Base-by-base conservation (phyloP, 495 filamentous ascomycete species). In the Xylaria bambusicola region DNA sequence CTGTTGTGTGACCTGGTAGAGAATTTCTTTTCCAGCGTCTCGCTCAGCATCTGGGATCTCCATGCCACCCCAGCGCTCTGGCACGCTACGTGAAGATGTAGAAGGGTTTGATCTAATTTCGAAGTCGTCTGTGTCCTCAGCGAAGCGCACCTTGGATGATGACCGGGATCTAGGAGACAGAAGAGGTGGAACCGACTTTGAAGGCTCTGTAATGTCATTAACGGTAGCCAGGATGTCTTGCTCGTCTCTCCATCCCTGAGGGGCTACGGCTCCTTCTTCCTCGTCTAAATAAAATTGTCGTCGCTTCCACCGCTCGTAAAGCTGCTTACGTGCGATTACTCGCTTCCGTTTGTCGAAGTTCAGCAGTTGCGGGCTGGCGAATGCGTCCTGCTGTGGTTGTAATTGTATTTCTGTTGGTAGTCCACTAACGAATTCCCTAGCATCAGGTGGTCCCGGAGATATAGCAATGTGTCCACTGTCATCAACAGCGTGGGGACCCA, bases 1-100 rank as follows among this genome's bases (percentile, higher is more conserved):
- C 66, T 96, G 87, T 66, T 96, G 91, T 0, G 88, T 90, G 17
- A 93, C 86, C 67, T 96, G 90, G 66, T 94, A 97, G 6, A 98
- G 76, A 15, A 96, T 84, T 66, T 98, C 94, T 62, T 89, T 91
- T 29, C 91, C 91, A 7, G 88, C 84, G 66, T 96, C 92, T 62
- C 77, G 80, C 65, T 96, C 93, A 15, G 86, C 85, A 49, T 91
- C 88, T 8, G 90, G 88, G 12, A 91, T 87, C 61, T 92, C 90
- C 65, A 90, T 89, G 8, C 86, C 90, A 35, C 86, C 91, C 90
- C 89, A 93, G 36, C 91, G 79, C 69, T 94, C 89, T 21, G 89
- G 85, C n/a, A 89, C 83, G 64, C 86, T 89, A 35, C 89, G 80
- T 13, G 88, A 93, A 6, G 90, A 92, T 1, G 88, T 91, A 21